Percentiles rank a stretch among this genome's conserved stretches.
These are phyloP conservation scores for Periconia sp. DNA, from an alignment of 2,329 filamentous ascomycete species.

Conservation along the genomic window DNA sequence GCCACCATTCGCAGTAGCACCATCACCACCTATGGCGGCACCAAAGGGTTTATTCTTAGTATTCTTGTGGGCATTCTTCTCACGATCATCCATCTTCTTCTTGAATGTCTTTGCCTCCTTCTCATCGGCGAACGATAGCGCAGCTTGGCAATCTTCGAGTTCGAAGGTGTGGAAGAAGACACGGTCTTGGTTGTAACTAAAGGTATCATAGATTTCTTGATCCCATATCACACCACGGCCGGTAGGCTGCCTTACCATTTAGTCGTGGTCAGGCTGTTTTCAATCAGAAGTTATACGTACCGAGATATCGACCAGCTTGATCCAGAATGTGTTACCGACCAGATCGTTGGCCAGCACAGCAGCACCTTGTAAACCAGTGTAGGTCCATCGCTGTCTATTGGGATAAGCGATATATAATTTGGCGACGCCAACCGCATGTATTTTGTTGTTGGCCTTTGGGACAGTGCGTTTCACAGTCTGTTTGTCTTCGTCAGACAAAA, in stretches of 20 bases:
- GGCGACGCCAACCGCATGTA: constrained; percentile 91
- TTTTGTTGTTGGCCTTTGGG: constrained; percentile 94
- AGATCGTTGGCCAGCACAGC: constrained; percentile 89
- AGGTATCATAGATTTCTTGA: constrained; percentile 95
- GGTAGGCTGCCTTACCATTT: constrained; percentile 59
- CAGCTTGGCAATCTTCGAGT: constrained; percentile 87
- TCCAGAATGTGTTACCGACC: constrained; percentile 93
- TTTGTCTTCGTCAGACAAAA: constrained; percentile 91
- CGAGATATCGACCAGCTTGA: constrained; percentile 96
- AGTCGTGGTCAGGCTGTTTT: constrained; percentile 6
- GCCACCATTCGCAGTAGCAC: constrained; percentile 30
- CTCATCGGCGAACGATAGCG: constrained; percentile 90
- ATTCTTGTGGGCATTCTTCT: constrained; percentile 91
- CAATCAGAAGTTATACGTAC: constrained; percentile 56
- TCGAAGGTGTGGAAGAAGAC: constrained; percentile 99
- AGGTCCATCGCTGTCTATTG: constrained; percentile 83
- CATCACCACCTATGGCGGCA: constrained; percentile 34
- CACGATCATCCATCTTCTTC: constrained; percentile 95
- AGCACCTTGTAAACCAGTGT: constrained; percentile 90
- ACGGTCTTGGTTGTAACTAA: constrained; percentile 93
- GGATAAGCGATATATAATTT: constrained; percentile 93
- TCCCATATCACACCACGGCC: constrained; percentile 37
- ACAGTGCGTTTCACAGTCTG: constrained; percentile 93
- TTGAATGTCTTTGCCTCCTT: constrained; percentile 96
- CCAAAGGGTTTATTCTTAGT: constrained; percentile 77